Evolutionary conservation across 768 basidiomycete species (phyloP).

Genomic region (Postia placenta): DNA sequence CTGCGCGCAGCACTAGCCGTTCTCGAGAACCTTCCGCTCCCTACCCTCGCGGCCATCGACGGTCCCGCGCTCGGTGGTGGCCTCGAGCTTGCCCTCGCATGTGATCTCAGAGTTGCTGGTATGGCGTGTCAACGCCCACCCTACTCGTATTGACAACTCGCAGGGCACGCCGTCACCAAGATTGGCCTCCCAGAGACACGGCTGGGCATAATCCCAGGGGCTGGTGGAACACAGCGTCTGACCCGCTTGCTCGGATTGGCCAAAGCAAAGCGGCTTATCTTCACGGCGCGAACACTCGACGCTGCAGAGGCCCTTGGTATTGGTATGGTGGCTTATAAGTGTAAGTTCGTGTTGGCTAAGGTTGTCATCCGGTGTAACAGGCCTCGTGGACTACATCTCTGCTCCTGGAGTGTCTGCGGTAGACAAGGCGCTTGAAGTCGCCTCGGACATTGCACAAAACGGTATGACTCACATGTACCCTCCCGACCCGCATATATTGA

Average conservation of each 20-base stretch:
- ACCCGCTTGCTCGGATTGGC: conserved; percentile 72
- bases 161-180: conserved; percentile 67
- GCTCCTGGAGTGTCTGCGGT: conserved; percentile 51
- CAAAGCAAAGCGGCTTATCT: conserved; percentile 83
- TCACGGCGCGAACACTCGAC: conserved; percentile 65
- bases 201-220: conserved; percentile 84
- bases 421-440: conserved; percentile 67
- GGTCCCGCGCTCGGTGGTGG: conserved; percentile 94
- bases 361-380: conserved; percentile 29
- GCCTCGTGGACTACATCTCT: conserved; percentile 80
- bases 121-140: no score
- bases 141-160: no score
- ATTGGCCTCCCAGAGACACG: conserved; percentile 81
- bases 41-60: conserved; percentile 89
- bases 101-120: conserved; percentile 90
- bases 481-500: not conserved
- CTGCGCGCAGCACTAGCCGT: conserved; percentile 65
- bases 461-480: conserved; percentile 35
- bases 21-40: conserved; percentile 80
- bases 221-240: conserved; percentile 83
- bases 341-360: not conserved
- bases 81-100: conserved; percentile 79
- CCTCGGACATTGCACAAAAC: conserved; percentile 58
- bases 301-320: conserved; percentile 68
- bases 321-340: no score